Conservation (phyloP, 345 rosid species). For the Rhodamnia argentea region DNA sequence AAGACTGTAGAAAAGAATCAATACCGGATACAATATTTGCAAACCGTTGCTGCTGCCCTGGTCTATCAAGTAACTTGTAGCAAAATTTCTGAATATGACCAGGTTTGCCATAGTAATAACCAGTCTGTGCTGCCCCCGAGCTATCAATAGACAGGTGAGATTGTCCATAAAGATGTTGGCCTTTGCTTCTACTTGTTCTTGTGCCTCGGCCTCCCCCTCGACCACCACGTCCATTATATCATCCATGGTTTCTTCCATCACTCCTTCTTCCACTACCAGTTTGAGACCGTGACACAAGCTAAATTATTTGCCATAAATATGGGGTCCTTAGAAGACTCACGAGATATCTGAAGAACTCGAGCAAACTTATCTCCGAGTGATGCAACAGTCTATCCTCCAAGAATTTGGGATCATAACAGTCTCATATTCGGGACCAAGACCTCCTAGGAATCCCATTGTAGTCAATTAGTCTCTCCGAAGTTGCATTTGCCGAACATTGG, state of each 20-base stretch:
- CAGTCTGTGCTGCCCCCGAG: background rate
- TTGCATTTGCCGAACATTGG: too few species aligned
- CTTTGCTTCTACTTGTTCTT: background rate
- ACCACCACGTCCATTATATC: background rate
- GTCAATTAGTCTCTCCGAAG: too few species aligned
- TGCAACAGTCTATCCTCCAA: too few species aligned
- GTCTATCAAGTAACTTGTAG: background rate
- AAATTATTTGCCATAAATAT: background rate
- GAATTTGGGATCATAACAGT: too few species aligned
- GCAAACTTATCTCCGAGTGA: too few species aligned
- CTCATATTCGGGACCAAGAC: too few species aligned
- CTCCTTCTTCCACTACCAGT: background rate
- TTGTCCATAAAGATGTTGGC: background rate
- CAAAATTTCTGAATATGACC: background rate
- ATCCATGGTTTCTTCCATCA: background rate
- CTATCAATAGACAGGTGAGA: background rate
- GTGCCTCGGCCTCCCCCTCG: background rate
- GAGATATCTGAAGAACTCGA: background rate
- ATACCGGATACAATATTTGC: background rate
- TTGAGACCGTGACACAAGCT: background rate
- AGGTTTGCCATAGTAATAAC: background rate
- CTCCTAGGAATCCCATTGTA: too few species aligned
- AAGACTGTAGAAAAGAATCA: background rate
- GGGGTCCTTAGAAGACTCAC: background rate
- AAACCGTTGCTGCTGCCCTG: background rate